Conservation (phyloP, 75 land plant genomes). For the Picea glauca region DNA sequence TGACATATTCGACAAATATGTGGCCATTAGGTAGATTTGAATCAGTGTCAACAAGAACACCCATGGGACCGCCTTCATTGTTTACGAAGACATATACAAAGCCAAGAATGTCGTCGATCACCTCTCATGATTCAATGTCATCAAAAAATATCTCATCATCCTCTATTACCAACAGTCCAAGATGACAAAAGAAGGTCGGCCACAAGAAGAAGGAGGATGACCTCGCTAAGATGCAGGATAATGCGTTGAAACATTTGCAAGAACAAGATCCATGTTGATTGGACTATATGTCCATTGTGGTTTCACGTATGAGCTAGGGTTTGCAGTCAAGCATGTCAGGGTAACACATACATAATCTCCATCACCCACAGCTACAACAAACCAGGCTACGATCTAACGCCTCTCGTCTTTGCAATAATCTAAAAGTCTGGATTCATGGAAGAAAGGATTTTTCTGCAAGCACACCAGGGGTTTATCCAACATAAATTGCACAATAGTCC, state of each 20-base stretch:
- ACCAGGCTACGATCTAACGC: no score
- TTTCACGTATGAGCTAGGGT: no score
- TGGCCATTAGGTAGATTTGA: constrained; percentile 92
- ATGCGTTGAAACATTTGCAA: not conserved
- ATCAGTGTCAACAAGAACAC: constrained; percentile 92
- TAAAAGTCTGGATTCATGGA: no score
- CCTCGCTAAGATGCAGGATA: constrained; percentile 73
- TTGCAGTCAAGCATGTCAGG: no score
- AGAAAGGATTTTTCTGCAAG: no score
- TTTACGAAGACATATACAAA: constrained; percentile 97
- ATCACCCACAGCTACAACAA: no score
- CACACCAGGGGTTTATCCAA: no score
- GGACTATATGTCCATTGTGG: no score
- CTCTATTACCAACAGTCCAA: constrained; percentile 92
- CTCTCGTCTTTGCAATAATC: no score
- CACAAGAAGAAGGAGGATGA: constrained; percentile 97
- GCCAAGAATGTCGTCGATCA: constrained; percentile 98
- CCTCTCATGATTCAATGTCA: constrained; percentile 93
- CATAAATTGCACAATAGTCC: no score
- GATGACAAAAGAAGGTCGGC: constrained; percentile 91
- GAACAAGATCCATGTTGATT: no score
- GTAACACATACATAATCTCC: no score
- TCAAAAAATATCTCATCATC: constrained; percentile 86
- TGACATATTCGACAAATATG: constrained; percentile 97
- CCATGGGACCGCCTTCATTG: constrained; percentile 91